Base-by-base conservation (phyloP, 1,284 basidiomycete genomes). In the Schizophyllum amplum region DNA sequence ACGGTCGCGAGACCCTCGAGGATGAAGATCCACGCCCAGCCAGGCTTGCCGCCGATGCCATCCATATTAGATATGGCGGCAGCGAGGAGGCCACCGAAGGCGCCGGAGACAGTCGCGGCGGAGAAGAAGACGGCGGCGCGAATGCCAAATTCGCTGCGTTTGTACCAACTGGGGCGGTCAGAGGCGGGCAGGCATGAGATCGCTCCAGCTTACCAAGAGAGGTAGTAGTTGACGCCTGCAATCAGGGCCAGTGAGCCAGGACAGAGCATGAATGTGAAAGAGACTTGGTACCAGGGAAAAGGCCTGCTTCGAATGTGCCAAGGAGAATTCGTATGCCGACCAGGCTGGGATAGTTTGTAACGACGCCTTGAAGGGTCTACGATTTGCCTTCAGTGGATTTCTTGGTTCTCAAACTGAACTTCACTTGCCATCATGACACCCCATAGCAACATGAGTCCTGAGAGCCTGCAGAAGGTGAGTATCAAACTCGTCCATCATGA, bases 121-220 rank as follows among this genome's bases (percentile, higher is more conserved):
- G 86, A 86, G 72, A 90, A 89, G 72, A 90, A 90, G 21, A 88
- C 67, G 1, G 87, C 85, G 11, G 83, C 79, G 24, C 82, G 68
- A 51, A 81, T 63, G 56, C 84, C 86, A 57, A 86, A 86, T 62
- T 89, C 86, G 5, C 81, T 82, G 25, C 84, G 84, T 63, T 83
- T 83, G 66, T 85, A 85, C 83, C 83, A 85, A 57, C 80, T 81
- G 47, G n/a, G n/a, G n/a, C n/a, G n/a, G n/a, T n/a, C n/a, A n/a
- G n/a, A 20, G 51, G 11, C 46, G 11, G 1, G 46, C 22, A 27
- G 22, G 48, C 47, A 17, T 22, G 1, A 50, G 50, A 51, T 21
- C 7, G 1, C 6, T 13, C 26, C 21, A 33, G 66, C 75, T 46
- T 60, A 86, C 84, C 84, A 85, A 55, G 82, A 86, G 22, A 86